phyloP scores from a whole-genome alignment of 495 filamentous ascomycete genomes.

The Parmelia sp. region DNA sequence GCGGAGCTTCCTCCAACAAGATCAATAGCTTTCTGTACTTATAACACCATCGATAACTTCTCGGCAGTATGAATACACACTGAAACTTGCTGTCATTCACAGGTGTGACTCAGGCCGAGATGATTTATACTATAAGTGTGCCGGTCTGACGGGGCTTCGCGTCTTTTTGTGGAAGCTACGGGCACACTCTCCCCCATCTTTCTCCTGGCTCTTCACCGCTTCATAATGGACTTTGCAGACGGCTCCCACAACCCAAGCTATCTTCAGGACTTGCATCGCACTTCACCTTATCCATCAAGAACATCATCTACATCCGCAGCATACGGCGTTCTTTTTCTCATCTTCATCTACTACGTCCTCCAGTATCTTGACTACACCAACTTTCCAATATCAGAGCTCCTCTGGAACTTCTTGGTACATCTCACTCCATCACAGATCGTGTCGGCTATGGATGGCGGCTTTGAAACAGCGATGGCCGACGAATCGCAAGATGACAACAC shows the following conservation, averaged over 20 bases:
- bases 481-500: slow-evolving; percentile 30
- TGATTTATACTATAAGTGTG: background rate
- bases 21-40: background rate
- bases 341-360: slow-evolving; percentile 40
- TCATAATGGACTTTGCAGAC: slow-evolving; percentile 10
- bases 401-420: slow-evolving; percentile 60
- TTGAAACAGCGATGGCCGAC: slow-evolving; percentile 9
- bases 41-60: background rate
- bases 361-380: slow-evolving; percentile 31
- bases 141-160: background rate
- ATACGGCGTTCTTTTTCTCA: slow-evolving; percentile 33
- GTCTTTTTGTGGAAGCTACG: background rate
- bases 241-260: slow-evolving; percentile 1
- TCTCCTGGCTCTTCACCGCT: slow-evolving; percentile 1
- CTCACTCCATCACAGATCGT: slow-evolving; percentile 55
- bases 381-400: slow-evolving; percentile 33
- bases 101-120: background rate
- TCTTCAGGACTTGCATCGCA: slow-evolving; percentile 3
- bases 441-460: slow-evolving; percentile 47
- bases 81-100: background rate
- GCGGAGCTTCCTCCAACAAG: background rate
- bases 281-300: slow-evolving; percentile 3
- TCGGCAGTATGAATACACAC: background rate
- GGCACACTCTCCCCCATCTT: background rate
- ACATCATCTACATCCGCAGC: slow-evolving; percentile 14